Conservation (phyloP, 306 rosid genomes). For the Abrus precatorius region DNA sequence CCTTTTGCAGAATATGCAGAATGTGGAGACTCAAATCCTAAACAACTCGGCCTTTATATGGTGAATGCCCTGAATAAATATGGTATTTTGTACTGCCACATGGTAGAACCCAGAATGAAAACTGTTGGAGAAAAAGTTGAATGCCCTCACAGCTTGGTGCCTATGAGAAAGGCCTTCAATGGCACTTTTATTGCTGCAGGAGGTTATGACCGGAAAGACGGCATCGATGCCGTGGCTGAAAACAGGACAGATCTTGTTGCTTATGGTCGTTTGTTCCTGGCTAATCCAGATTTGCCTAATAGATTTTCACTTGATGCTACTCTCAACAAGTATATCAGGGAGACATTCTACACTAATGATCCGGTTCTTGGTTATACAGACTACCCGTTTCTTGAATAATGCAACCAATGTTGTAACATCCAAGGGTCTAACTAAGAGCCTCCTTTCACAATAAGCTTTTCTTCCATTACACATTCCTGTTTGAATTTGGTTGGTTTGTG, state of each 20-base stretch:
- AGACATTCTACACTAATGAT: constrained; percentile 61
- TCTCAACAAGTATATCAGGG: constrained; percentile 63
- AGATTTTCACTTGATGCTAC: constrained; percentile 69
- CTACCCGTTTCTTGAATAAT: constrained; percentile 68
- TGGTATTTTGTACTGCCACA: constrained; percentile 64
- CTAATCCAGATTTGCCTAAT: constrained; percentile 79
- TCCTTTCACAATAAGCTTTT: not conserved
- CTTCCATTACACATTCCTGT: not conserved
- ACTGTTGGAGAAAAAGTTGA: constrained; percentile 34
- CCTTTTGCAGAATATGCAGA: constrained; percentile 65
- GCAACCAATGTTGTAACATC: constrained; percentile 9
- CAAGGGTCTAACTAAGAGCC: not conserved
- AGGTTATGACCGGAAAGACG: constrained; percentile 62
- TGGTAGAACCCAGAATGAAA: constrained; percentile 77
- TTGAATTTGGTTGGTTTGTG: not conserved
- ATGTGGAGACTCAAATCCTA: constrained; percentile 64
- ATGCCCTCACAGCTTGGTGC: constrained; percentile 48
- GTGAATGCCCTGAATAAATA: constrained; percentile 60
- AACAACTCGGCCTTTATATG: constrained; percentile 60
- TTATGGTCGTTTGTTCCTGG: constrained; percentile 60
- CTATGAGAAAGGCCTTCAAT: constrained; percentile 71
- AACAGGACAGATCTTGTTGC: constrained; percentile 58
- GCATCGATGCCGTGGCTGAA: constrained; percentile 61
- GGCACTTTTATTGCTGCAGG: constrained; percentile 69
- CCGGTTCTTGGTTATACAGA: constrained; percentile 72